Evolutionary conservation across 2,329 filamentous ascomycete genomes (phyloP), one percentile per base, ranked within the genome.

Genomic region (Blastomyces gilchristii): DNA sequence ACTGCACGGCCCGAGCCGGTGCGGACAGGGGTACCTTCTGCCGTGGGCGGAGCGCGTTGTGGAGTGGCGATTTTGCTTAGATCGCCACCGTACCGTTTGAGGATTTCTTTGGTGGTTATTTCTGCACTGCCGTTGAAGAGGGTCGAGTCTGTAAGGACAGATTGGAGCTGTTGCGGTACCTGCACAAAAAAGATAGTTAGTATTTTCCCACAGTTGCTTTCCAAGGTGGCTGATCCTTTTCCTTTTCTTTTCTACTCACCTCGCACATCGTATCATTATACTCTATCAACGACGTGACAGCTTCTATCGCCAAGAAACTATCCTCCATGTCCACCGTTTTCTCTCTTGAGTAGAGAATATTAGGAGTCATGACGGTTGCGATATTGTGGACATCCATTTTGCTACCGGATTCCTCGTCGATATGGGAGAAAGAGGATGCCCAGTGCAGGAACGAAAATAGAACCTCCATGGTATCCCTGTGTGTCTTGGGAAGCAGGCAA

Each of bases 351-450:
- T 89, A 92, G 14, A 97, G 82, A 65, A 99, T 91, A 71, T 99
- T 99, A 0, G 94, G 94, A 5, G 93, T 92, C 75, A 99, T 97
- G 66, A 99, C 94, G 2, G 95, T 97, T 3, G 94, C 91, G 66
- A 99, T 83, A 72, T 99, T 99, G 79, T 96, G 91, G 61, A 96
- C 89, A 74, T 99, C 94, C 94, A 99, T 99, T 81, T 97, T 97
- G 69, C 93, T 97, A 34, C 94, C 94, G 28, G 89, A 89, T 73
- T 99, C 94, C 71, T 99, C 94, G 70, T 99, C 94, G 16, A 99
- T 87, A 72, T 97, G 92, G 66, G 95, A 93, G 80, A 99, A 99
- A 1, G 92, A 96, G 4, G 92, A 91, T 5, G 92, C 91, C 93
- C 94, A 99, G 71, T 96, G 96, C 57, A 99, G 82, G 81, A 99